Evolutionary conservation across 768 basidiomycete species (phyloP).

Genomic region (Fomitopsis pulvina): DNA sequence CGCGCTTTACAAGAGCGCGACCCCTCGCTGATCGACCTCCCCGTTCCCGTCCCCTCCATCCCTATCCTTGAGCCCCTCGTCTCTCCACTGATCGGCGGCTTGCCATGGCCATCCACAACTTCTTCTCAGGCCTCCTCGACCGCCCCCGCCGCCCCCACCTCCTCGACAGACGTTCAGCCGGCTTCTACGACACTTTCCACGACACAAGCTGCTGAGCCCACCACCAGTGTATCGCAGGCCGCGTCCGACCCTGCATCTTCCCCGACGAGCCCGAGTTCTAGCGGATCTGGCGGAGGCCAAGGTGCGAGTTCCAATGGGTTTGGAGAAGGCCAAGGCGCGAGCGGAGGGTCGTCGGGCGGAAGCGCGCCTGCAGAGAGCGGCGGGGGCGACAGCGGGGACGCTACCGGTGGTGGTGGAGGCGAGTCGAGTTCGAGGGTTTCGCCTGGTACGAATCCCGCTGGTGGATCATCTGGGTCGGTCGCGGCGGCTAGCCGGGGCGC

Average conservation of each 20-base stretch:
- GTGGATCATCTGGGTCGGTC: not conserved
- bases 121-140: not conserved
- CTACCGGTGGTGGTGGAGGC: not conserved
- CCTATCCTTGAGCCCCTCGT: constrained; percentile 33
- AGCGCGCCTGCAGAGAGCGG: constrained; percentile 3
- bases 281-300: constrained; percentile 1
- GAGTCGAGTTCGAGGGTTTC: not conserved
- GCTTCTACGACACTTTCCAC: not conserved
- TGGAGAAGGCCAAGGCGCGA: constrained; percentile 6
- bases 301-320: constrained; percentile 2
- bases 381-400: not conserved
- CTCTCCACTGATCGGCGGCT: constrained; percentile 19
- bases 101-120: not conserved
- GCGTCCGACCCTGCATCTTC: not conserved
- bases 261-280: constrained; percentile 3
- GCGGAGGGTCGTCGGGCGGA: constrained; percentile 10
- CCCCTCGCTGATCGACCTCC: constrained; percentile 32
- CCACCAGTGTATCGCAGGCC: constrained; percentile 2
- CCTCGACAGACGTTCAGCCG: constrained; percentile 2
- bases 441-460: not conserved
- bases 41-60: constrained; percentile 33
- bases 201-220: constrained; percentile 4
- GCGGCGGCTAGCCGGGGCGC: not conserved
- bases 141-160: constrained; percentile 4
- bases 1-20: constrained; percentile 27